phyloP scores from a whole-genome alignment of 352 stramenopile species.

The Phytopythium oedochilum region DNA sequence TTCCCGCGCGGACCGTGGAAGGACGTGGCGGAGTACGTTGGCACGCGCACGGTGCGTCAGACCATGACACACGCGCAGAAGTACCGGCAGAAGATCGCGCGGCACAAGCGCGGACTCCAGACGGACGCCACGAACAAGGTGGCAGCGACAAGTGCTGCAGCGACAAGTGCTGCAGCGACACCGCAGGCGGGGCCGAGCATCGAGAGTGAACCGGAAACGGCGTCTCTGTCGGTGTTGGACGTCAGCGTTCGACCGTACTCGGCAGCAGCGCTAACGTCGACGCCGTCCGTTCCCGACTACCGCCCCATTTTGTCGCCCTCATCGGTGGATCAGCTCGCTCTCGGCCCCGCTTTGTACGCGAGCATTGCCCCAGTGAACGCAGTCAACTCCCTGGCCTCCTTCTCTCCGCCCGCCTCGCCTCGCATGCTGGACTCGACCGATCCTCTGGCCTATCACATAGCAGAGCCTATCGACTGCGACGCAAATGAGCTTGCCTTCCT shows the following conservation, averaged over 20 bases:
- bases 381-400: neutral
- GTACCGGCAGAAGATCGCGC: slow-evolving; percentile 52
- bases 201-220: neutral
- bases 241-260: neutral
- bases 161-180: neutral
- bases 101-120: slow-evolving; percentile 2
- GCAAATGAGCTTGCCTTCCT: neutral
- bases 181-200: too few species aligned
- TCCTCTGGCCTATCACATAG: too few species aligned
- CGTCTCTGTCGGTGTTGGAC: neutral
- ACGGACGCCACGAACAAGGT: neutral
- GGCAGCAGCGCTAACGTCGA: neutral
- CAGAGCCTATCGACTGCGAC: neutral
- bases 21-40: slow-evolving; percentile 9
- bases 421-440: neutral
- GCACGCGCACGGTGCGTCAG: slow-evolving; percentile 64
- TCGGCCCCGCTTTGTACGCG: neutral
- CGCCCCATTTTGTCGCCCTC: neutral
- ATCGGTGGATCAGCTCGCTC: neutral
- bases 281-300: neutral
- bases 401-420: neutral
- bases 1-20: slow-evolving; percentile 9
- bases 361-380: too few species aligned
- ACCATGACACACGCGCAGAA: slow-evolving; percentile 79
- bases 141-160: neutral